Evolutionary conservation across 2,329 filamentous ascomycete genomes (phyloP).

Genomic region (Blastomyces emzantsi): DNA sequence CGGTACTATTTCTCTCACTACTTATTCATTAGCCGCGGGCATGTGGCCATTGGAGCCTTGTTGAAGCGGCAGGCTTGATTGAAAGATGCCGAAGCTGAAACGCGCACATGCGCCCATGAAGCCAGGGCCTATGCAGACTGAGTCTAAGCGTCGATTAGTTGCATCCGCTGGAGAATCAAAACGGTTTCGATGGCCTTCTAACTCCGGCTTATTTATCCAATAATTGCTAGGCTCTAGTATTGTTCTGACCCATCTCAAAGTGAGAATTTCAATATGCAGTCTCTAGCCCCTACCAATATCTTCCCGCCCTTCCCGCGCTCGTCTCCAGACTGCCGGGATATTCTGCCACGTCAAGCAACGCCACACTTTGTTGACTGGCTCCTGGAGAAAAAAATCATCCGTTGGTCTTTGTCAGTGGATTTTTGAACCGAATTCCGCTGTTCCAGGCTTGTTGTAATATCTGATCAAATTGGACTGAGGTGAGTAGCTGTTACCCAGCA

Average conservation of each 20-base stretch:
- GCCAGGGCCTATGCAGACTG: too few species aligned
- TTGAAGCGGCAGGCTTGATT: background rate
- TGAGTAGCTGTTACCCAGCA: background rate
- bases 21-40: background rate
- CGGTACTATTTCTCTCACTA: background rate
- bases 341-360: constrained; percentile 4
- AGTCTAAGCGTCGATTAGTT: background rate
- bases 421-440: too few species aligned
- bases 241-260: background rate
- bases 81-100: background rate
- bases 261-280: background rate
- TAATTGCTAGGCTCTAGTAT: too few species aligned
- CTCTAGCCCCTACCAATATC: background rate
- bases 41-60: background rate
- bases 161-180: background rate
- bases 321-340: constrained; percentile 4
- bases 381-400: too few species aligned
- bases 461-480: background rate
- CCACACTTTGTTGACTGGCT: background rate
- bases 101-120: background rate
- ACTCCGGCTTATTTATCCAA: background rate
- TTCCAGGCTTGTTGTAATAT: background rate
- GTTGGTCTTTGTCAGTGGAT: too few species aligned
- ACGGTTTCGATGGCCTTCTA: background rate
- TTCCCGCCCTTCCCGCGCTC: background rate